Percentiles rank a stretch among this genome's conserved stretches.
Evolutionary conservation across 1,284 basidiomycete genomes (phyloP).

Genomic region (Ganoderma meredithae): DNA sequence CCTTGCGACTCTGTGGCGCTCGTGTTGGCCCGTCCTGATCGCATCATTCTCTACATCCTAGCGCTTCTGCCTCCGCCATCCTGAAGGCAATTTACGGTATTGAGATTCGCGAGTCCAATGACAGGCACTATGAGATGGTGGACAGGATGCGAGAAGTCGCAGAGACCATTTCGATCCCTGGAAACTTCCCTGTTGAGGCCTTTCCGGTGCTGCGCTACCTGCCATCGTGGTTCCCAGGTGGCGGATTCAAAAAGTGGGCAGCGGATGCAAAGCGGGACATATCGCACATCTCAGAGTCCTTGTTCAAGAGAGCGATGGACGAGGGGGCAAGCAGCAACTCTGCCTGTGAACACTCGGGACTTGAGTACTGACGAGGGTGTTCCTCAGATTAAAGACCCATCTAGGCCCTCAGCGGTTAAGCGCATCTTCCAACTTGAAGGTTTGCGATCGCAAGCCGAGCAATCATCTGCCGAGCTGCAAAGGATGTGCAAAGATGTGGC

Average conservation of each 20-base stretch:
- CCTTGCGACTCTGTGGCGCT: not conserved
- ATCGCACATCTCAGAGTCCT: constrained; percentile 15
- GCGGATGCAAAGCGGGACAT: constrained; percentile 18
- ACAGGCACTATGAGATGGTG: constrained; percentile 26
- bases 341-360: no score
- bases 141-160: constrained; percentile 23
- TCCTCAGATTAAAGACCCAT: not conserved
- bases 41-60: constrained; percentile 15
- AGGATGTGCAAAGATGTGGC: constrained; percentile 9
- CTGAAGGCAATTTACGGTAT: constrained; percentile 45
- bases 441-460: constrained; percentile 12
- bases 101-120: constrained; percentile 34
- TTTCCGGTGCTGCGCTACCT: constrained; percentile 24
- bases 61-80: constrained; percentile 40
- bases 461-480: not conserved
- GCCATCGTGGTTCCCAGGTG: constrained; percentile 27
- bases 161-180: constrained; percentile 27
- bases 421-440: constrained; percentile 5
- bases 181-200: constrained; percentile 23
- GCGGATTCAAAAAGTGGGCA: constrained; percentile 22
- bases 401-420: constrained; percentile 18
- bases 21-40: no score
- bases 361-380: not conserved
- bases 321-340: constrained; percentile 16
- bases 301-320: constrained; percentile 21